Evolutionary conservation across 192 early-diverging fungal species (phyloP), one percentile per base, ranked within the genome.

Genomic region (Gaertneriomyces sp.): DNA sequence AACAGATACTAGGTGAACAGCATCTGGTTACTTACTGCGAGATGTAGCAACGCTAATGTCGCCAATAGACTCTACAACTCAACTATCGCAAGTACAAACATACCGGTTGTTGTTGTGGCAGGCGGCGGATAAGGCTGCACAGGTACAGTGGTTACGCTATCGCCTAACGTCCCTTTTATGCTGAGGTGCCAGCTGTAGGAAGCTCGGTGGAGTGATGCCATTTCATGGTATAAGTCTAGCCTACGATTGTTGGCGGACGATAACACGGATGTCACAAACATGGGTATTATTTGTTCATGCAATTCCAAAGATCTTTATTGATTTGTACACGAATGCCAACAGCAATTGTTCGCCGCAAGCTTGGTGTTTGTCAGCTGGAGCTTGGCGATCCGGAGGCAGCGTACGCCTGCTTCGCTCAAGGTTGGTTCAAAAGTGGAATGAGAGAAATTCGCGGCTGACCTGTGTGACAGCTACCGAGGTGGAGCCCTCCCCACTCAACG

Each of bases 81-180:
- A n/a, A 51, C 20, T 51, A 51, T 33, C 25, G 47, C 47, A n/a
- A 12, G 47, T 49, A n/a, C 17, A 49, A n/a, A 38, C 55, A 6
- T 57, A 57, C 33, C 55, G 55, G 55, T 38, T 57, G 17, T 14
- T 57, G 5, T 66, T 69, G 44, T 69, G 68, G 68, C 68, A 69
- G 44, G 61, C 60, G 9, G 68, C 58, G 16, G 68, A 69, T 45
- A 61, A 44, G 45, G 68, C 68, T 0, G n/a, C 60, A 6, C 68
- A 69, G 60, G 68, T 62, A 53, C 42, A 6, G 42, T 45, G 5
- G 20, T 41, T 45, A 20, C 25, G 25, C 25, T 33, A 7, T 16
- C 16, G 55, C n/a, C 43, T n/a, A 4, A 17, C 9, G 4, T 16
- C 41, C 12, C 10, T 3, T 14, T 4, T 4, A 4, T 58, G 2